Percentiles rank a stretch among this genome's conserved stretches.
phyloP scores from a whole-genome alignment of 495 filamentous ascomycete species.

The Penicillium robsamsonii region DNA sequence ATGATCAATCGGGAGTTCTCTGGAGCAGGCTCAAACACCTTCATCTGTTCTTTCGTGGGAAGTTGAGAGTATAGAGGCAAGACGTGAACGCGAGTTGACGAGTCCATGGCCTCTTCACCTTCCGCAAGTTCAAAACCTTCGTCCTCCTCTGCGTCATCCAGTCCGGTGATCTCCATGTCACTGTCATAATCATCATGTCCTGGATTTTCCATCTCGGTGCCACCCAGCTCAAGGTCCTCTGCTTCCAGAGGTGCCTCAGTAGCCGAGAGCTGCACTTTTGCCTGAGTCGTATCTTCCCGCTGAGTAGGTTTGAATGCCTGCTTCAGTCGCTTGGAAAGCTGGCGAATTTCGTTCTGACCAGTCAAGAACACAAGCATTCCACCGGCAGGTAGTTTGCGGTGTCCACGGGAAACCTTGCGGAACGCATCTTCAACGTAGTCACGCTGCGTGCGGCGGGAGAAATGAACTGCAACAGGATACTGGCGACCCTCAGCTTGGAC shows the following conservation, averaged over 20 bases:
- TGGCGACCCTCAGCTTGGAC: conserved; percentile 93
- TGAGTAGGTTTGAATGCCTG: conserved; percentile 63
- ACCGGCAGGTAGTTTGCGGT: conserved; percentile 86
- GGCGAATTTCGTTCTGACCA: conserved; percentile 84
- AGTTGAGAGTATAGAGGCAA: conserved; percentile 91
- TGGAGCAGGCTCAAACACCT: conserved; percentile 87
- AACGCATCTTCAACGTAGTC: conserved; percentile 91
- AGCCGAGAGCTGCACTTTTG: conserved; percentile 69
- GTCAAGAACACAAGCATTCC: conserved; percentile 96
- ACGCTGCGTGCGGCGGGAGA: conserved; percentile 73
- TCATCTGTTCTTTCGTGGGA: conserved; percentile 88
- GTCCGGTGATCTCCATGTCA: conserved; percentile 48
- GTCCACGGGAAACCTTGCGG: conserved; percentile 82
- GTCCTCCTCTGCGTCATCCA: conserved; percentile 52
- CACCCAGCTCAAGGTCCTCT: conserved; percentile 84
- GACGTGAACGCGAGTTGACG: conserved; percentile 72
- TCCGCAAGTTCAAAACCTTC: conserved; percentile 61
- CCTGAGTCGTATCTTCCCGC: conserved; percentile 51
- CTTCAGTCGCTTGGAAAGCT: conserved; percentile 73
- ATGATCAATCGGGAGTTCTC: conserved; percentile 84
- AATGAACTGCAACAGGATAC: conserved; percentile 86
- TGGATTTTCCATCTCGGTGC: conserved; percentile 45
- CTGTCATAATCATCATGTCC: conserved; percentile 43
- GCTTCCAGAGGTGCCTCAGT: conserved; percentile 77
- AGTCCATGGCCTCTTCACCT: conserved; percentile 60